These are phyloP conservation scores for Hemileccinum rubropunctum DNA, from an alignment of 768 basidiomycete genomes.

Conservation along the genomic window DNA sequence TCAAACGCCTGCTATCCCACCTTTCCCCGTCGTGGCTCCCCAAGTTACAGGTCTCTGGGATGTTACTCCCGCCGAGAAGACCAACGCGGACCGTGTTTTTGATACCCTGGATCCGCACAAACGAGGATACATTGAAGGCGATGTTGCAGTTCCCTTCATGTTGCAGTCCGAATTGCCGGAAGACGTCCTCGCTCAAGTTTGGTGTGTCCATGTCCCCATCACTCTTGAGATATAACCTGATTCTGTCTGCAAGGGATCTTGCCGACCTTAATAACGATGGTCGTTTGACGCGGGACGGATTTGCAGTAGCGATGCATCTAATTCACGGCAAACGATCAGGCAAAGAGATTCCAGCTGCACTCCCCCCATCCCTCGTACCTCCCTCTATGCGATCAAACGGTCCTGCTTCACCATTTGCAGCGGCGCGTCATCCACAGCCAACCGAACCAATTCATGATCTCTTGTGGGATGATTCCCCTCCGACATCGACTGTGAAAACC, in stretches of 20 bases:
- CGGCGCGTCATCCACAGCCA: constrained; percentile 36
- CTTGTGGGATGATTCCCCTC: constrained; percentile 55
- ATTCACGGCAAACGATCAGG: constrained; percentile 86
- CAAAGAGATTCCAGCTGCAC: constrained; percentile 63
- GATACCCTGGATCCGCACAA: constrained; percentile 73
- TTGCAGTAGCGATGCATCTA: constrained; percentile 93
- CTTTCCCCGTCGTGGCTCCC: constrained; percentile 28
- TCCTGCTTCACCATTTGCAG: constrained; percentile 37
- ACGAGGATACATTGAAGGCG: constrained; percentile 84
- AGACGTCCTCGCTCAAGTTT: constrained; percentile 83
- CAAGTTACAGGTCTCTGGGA: constrained; percentile 61
- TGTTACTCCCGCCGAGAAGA: constrained; percentile 78
- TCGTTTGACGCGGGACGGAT: constrained; percentile 82
- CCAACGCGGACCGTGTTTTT: constrained; percentile 74
- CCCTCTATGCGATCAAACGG: constrained; percentile 64
- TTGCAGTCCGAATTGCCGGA: constrained; percentile 82
- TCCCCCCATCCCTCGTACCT: constrained; percentile 77
- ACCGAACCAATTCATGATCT: constrained; percentile 43
- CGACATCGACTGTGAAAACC: constrained; percentile 37
- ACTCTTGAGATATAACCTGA: neutral
- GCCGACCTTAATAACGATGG: constrained; percentile 89
- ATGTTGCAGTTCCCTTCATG: constrained; percentile 95
- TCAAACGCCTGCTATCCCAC: constrained; percentile 23
- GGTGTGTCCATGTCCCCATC: constrained; percentile 51
- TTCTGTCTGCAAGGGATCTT: constrained; percentile 67